Conservation (phyloP, 305 asterid genomes). For the Plantago coronopus region DNA sequence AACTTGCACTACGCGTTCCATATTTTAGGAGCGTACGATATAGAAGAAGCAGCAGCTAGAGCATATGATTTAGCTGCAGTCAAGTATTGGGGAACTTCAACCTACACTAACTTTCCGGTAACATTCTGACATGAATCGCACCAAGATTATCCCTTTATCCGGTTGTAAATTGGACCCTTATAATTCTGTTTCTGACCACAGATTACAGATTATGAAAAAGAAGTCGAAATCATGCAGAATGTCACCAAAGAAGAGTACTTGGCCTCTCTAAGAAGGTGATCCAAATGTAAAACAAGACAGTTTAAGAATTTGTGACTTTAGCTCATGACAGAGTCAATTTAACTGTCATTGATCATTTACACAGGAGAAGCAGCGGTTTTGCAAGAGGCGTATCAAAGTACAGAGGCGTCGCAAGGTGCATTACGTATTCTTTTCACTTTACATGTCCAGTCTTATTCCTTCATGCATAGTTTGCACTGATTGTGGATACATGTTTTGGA, state of each 20-base stretch:
- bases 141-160: not conserved
- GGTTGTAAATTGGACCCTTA: not conserved
- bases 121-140: not conserved
- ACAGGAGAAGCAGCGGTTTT: slow-evolving; percentile 77
- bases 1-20: not conserved
- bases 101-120: slow-evolving; percentile 49
- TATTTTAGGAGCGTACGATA: slow-evolving; percentile 46
- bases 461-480: slow-evolving; percentile 13
- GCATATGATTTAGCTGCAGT: slow-evolving; percentile 56
- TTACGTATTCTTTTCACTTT: not conserved
- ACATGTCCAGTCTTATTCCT: not conserved
- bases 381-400: slow-evolving; percentile 69
- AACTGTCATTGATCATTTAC: not conserved
- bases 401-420: slow-evolving; percentile 73
- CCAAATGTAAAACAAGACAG: not conserved
- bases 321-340: not conserved
- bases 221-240: slow-evolving; percentile 58
- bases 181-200: slow-evolving; percentile 13
- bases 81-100: slow-evolving; percentile 54
- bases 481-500: not conserved
- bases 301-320: not conserved
- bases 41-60: slow-evolving; percentile 58
- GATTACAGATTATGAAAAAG: slow-evolving; percentile 54
- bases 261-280: slow-evolving; percentile 71
- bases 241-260: slow-evolving; percentile 62